Evolutionary conservation across 2,329 filamentous ascomycete species (phyloP), one percentile per base, ranked within the genome.

Genomic region (Lachnellula arida): DNA sequence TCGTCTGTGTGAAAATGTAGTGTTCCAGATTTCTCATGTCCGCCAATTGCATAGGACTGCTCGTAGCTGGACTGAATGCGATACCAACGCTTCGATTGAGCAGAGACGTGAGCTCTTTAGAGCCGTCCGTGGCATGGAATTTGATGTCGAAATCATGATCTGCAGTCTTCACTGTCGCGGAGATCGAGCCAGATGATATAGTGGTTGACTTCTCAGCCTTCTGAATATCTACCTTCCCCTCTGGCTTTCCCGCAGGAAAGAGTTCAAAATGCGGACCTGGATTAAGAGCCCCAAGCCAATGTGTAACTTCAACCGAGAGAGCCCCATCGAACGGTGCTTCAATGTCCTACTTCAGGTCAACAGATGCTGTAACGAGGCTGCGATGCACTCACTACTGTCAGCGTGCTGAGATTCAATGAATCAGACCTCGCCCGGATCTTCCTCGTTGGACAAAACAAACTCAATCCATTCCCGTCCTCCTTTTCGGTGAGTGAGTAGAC

Each of bases 241-340:
- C 63, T 3, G 80, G 81, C 49, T 70, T 75, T 11, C 80, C 80
- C 23, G 73, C 70, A 0, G 81, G 81, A 58, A 77, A 85, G 3
- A 85, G 73, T 8, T 84, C 80, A 60, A 83, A 85, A 58, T 82
- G 70, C 1, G 82, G 82, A 0, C 79, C 80, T 47, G 72, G 74
- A 48, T 76, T 74, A 5, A 72, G 70, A 15, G 77, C 78, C 35
- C 82, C 82, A 15, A 74, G 70, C 73, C 82, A 84, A 65, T 85
- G 82, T 2, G 79, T 81, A 2, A 76, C 75, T 66, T 84, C 80
- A 50, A 84, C 69, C 0, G 81, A 83, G 49, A 85, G 76, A n/a
- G 84, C 78, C 32, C 81, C 81, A 60, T 84, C 80, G 50, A 77
- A 76, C 32, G 77, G 76, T 15, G 81, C 80, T 68, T 81, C 77